These are phyloP conservation scores for Fusarium papillatum DNA, from an alignment of 2,329 filamentous ascomycete genomes.

Conservation along the genomic window DNA sequence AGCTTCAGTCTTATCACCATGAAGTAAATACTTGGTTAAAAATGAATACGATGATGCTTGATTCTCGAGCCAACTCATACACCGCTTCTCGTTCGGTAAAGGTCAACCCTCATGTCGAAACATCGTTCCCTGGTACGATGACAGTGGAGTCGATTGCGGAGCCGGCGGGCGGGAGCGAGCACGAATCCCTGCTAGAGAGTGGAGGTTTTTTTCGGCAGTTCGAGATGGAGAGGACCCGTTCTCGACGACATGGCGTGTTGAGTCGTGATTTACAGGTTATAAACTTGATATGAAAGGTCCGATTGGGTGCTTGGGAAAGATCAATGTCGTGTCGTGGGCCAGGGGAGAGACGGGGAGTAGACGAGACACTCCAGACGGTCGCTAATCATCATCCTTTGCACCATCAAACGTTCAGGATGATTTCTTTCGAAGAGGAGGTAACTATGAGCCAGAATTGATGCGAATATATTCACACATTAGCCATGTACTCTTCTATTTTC, in stretches of 20 bases:
- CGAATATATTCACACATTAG: not conserved
- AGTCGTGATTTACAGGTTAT: not conserved
- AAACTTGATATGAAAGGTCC: not conserved
- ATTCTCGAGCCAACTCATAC: not conserved
- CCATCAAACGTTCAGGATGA: not conserved
- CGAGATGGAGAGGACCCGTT: conserved; percentile 22
- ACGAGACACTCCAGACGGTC: not conserved
- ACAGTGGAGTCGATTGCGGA: not conserved
- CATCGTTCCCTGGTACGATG: not conserved
- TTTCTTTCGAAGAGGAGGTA: not conserved
- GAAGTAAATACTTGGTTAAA: not conserved
- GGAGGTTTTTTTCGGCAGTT: conserved; percentile 19
- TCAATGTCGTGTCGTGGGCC: too few species aligned
- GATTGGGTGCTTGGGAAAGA: not conserved
- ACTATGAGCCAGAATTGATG: not conserved
- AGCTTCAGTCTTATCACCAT: not conserved
- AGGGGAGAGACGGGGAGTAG: too few species aligned
- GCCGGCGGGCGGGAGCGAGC: not conserved
- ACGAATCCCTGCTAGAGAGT: conserved; percentile 33
- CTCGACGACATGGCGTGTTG: conserved; percentile 11
- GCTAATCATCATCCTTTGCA: not conserved
- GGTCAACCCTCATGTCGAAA: not conserved
- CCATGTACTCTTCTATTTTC: not conserved
- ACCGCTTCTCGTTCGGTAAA: not conserved
- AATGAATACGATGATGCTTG: not conserved